Evolutionary conservation across 2,329 filamentous ascomycete genomes (phyloP).

Genomic region (Fusarium mangiferae): DNA sequence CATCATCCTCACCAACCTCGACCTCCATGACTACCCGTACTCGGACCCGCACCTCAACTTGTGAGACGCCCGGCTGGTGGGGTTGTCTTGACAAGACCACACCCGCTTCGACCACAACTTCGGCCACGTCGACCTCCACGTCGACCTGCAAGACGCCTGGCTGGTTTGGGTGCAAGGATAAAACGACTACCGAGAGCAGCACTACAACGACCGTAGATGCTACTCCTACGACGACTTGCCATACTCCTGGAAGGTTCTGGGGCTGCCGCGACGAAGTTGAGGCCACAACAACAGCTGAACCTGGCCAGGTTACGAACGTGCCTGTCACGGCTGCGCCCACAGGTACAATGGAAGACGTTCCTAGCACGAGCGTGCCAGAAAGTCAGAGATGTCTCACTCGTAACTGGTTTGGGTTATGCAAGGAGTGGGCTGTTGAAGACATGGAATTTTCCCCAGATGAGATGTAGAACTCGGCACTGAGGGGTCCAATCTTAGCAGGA

Average conservation of each 20-base stretch:
- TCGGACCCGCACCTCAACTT: conserved; percentile 85
- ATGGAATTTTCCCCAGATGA: conserved; percentile 46
- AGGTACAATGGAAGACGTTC: conserved; percentile 41
- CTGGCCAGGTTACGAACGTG: conserved; percentile 44
- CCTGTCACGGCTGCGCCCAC: conserved; percentile 48
- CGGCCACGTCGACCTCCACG: conserved; percentile 60
- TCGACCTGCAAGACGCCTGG: conserved; percentile 70
- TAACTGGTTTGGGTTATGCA: conserved; percentile 57
- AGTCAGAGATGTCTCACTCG: conserved; percentile 49
- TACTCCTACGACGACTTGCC: conserved; percentile 52
- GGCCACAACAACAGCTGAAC: conserved; percentile 48
- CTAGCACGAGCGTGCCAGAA: conserved; percentile 39
- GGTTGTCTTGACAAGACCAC: conserved; percentile 78
- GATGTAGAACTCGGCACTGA: conserved; percentile 37
- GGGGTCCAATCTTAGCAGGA: background rate
- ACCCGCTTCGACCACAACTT: conserved; percentile 52
- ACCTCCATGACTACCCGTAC: conserved; percentile 69
- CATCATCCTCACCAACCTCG: conserved; percentile 58
- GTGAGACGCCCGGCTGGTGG: conserved; percentile 94
- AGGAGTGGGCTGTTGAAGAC: conserved; percentile 48
- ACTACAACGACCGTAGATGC: conserved; percentile 47
- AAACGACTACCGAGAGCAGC: conserved; percentile 48
- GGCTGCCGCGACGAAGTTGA: conserved; percentile 61
- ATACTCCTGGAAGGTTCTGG: conserved; percentile 66
- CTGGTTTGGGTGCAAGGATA: conserved; percentile 73